Base-by-base conservation (phyloP, 495 filamentous ascomycete genomes). In the Neurospora sublineolata region DNA sequence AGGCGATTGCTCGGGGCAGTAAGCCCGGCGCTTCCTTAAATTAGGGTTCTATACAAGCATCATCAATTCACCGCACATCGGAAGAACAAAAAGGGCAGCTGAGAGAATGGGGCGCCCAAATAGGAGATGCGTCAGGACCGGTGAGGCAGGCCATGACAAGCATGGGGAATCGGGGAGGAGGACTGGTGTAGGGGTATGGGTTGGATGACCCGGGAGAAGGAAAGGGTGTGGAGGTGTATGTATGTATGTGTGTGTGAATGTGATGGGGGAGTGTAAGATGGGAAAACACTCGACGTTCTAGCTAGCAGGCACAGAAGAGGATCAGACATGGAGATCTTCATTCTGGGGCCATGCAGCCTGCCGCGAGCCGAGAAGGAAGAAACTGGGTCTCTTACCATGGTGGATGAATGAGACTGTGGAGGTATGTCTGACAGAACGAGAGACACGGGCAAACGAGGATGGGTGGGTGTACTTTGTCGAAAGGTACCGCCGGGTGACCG, bases 11-110 rank as follows among this genome's bases (percentile, higher is more conserved):
- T 80, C 81, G 69, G 79, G 77, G 78, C 76, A 78, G 75, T 82
- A 82, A 73, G 80, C 80, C 80, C 82, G 82, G 72, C 83, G 82
- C 72, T 82, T 84, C 77, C 80, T 84, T 76, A 82, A 77, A 80
- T 81, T 83, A 77, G 75, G 78, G 78, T 83, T 84, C 83, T 85
- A 83, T 76, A 80, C 76, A 79, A 79, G 69, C 77, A 79, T 81
- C 77, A 81, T 84, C 81, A 84, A 83, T 77, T 76, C 79, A 82
- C 82, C 79, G 81, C 77, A 81, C 77, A 73, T 72, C 76, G 64
- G 73, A 71, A 40, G 52, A 71, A 72, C 73, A 60, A 71, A 73
- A 70, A 67, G 68, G 70, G 72, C 39, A 73, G 69, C 44, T 73
- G 72, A 71, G 69, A 67, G 52, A 69, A 73, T 69, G 74, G 74